Base-by-base conservation (phyloP, 257 asterid genomes). In the Scutellaria barbata region DNA sequence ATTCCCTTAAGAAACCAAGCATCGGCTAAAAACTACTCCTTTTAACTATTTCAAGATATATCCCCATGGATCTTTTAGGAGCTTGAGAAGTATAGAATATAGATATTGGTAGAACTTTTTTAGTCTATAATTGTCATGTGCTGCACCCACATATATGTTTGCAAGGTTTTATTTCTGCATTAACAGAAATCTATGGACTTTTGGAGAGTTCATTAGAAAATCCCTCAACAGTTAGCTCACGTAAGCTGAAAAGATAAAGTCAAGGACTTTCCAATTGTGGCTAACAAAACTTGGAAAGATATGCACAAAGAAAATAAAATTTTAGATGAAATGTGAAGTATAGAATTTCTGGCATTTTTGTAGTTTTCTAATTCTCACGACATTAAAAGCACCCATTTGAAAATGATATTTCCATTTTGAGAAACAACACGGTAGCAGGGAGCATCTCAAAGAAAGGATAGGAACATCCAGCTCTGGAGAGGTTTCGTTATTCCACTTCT, bases 101-200 rank as follows among this genome's bases (percentile, higher is more conserved):
- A 5, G 12, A 9, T 14, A 12, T n/a, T 3, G 20, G 45, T 16
- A 50, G 33, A 58, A 13, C 63, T 25, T 56, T 22, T 56, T 56
- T 8, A 30, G 42, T 56, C 42, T 56, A 12, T 56, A 56, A 56
- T 20, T 56, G 8, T 17, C 63, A 30, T 30, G 20, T 56, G 63
- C 63, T 25, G 16, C 63, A 2, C 17, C 10, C 4, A 56, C 20
- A 30, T 56, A 17, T 25, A 56, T 8, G 10, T 37, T 37, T 51
- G 41, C 9, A 68, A 22, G 57, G 8, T 66, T 30, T 30, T 14
- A 65, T 65, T 64, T 42, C 71, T 47, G 59, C 70, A 46, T 3
- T 10, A 22, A 5, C 52, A 40, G 10, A 62, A 40, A 9, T 12
- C 40, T 30, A 43, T 13, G 11, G 25, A 66, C 13, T 48, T 7